Evolutionary conservation across 1,284 basidiomycete species (phyloP).

Genomic region (Melampsora americana): DNA sequence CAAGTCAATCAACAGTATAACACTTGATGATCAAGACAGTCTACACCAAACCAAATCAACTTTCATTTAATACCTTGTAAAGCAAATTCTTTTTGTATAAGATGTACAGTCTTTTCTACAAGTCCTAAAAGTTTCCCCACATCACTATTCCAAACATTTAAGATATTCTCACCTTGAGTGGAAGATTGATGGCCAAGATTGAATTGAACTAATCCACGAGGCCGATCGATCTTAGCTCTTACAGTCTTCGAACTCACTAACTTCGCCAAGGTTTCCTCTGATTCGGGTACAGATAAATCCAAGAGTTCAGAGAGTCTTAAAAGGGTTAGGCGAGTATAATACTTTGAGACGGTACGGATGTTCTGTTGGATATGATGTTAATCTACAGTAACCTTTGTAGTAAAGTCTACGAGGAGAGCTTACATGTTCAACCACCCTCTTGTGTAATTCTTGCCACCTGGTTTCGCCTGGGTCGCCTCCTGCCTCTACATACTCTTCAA

Average conservation of each 20-base stretch:
- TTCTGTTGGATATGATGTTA: slow-evolving; percentile 62
- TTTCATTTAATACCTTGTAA: slow-evolving; percentile 27
- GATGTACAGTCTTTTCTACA: slow-evolving; percentile 57
- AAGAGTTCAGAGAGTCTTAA: slow-evolving; percentile 77
- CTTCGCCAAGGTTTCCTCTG: slow-evolving; percentile 81
- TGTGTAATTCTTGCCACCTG: slow-evolving; percentile 93
- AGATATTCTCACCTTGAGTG: slow-evolving; percentile 69
- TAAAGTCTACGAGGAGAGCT: not conserved
- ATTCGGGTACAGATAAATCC: slow-evolving; percentile 74
- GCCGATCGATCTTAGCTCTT: slow-evolving; percentile 90
- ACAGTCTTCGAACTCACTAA: slow-evolving; percentile 87
- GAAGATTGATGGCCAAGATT: slow-evolving; percentile 63
- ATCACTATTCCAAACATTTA: slow-evolving; percentile 96
- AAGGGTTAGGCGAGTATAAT: slow-evolving; percentile 91
- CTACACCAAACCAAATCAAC: not conserved
- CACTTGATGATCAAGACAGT: no score
- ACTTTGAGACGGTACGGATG: slow-evolving; percentile 86
- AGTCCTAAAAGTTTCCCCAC: slow-evolving; percentile 71
- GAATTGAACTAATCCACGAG: slow-evolving; percentile 83
- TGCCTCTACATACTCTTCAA: slow-evolving; percentile 50
- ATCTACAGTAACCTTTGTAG: not conserved
- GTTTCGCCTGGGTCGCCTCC: slow-evolving; percentile 61
- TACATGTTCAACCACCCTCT: slow-evolving; percentile 93
- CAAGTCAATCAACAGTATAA: no score
- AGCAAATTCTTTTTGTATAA: slow-evolving; percentile 56